Conservation (phyloP, 768 basidiomycete species). For the Russula olivacea region DNA sequence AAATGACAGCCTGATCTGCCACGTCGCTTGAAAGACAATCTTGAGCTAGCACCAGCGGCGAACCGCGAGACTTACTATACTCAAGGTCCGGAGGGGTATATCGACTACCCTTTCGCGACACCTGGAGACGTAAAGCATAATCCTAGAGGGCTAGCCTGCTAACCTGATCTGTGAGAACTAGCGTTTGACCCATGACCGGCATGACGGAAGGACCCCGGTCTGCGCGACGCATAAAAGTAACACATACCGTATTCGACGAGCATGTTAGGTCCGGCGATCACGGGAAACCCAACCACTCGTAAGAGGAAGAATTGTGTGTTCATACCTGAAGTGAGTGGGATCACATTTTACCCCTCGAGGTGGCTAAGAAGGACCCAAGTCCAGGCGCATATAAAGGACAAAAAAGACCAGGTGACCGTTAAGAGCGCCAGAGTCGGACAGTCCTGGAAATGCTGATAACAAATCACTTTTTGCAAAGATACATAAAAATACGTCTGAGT, state of each 20-base stretch:
- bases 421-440: neutral
- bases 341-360: neutral
- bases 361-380: neutral
- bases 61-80: neutral
- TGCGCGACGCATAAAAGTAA: neutral
- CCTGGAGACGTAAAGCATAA: neutral
- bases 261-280: neutral
- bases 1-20: slow-evolving; percentile 24
- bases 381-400: neutral
- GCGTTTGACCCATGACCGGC: too few species aligned
- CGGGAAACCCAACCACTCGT: neutral
- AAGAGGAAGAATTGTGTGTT: neutral
- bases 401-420: neutral
- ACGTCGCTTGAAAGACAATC: slow-evolving; percentile 10
- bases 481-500: neutral
- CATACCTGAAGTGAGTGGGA: neutral
- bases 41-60: neutral
- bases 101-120: slow-evolving; percentile 24
- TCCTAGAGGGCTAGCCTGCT: neutral
- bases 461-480: neutral
- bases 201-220: neutral
- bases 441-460: neutral
- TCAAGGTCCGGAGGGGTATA: slow-evolving; percentile 19
- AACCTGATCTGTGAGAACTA: neutral
- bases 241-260: neutral